Evolutionary conservation across 1,284 basidiomycete genomes (phyloP).

Genomic region (Sanghuangporus sanghuang): DNA sequence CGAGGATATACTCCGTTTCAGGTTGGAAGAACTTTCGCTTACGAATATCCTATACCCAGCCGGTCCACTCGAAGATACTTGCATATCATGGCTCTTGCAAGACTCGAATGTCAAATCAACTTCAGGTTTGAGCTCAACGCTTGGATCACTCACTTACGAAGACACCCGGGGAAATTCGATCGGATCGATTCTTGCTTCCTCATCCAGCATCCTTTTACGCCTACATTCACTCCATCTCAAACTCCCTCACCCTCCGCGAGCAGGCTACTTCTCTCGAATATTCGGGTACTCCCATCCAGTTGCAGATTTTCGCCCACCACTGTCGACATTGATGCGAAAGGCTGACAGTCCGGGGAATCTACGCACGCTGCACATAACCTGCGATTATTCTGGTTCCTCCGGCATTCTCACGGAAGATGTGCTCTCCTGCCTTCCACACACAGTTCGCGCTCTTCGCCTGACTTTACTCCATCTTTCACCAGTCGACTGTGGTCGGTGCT

Average conservation of each 20-base stretch:
- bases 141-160: not conserved
- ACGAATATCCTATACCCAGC: not conserved
- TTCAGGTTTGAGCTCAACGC: not conserved
- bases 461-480: not conserved
- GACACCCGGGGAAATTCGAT: not conserved
- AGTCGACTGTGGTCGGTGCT: not conserved
- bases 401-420: not conserved
- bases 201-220: not conserved
- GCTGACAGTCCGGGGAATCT: not conserved
- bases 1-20: not conserved
- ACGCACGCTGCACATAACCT: not conserved
- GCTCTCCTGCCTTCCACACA: not conserved
- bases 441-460: not conserved
- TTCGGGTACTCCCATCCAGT: not conserved
- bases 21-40: not conserved
- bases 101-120: not conserved
- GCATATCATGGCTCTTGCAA: not conserved
- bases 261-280: not conserved
- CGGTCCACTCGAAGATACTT: not conserved
- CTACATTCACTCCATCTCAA: not conserved
- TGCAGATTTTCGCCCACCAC: no score
- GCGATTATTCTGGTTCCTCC: not conserved
- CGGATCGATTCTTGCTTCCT: not conserved
- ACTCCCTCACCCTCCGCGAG: not conserved
- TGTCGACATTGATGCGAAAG: not conserved